Conservation (phyloP, 2,329 filamentous ascomycete genomes). For the Biscogniauxia sp. region DNA sequence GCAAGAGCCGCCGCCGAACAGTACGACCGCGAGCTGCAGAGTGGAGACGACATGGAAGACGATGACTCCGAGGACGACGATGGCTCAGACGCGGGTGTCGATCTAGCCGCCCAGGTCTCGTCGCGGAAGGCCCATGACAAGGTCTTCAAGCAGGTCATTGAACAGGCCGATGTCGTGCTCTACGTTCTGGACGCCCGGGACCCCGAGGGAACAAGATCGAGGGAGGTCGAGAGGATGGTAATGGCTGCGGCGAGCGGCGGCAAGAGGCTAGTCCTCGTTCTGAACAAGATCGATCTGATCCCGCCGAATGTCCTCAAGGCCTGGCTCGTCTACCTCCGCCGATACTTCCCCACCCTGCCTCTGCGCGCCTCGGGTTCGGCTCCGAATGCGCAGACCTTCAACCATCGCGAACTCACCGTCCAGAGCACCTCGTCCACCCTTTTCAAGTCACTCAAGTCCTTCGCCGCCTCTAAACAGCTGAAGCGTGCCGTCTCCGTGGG, state of each 20-base stretch:
- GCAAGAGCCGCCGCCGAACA: slow-evolving; percentile 74
- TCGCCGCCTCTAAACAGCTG: slow-evolving; percentile 76
- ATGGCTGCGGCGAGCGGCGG: slow-evolving; percentile 82
- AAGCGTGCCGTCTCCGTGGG: slow-evolving; percentile 89
- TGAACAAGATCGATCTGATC: slow-evolving; percentile 95
- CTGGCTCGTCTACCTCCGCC: slow-evolving; percentile 81
- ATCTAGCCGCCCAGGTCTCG: slow-evolving; percentile 52
- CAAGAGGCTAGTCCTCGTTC: slow-evolving; percentile 84
- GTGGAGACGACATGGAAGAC: slow-evolving; percentile 59
- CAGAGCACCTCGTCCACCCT: slow-evolving; percentile 82
- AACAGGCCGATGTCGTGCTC: slow-evolving; percentile 83
- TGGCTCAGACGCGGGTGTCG: slow-evolving; percentile 47
- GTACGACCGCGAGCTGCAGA: slow-evolving; percentile 65
- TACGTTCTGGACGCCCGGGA: slow-evolving; percentile 93
- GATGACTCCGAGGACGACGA: slow-evolving; percentile 47
- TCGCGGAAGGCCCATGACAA: slow-evolving; percentile 92
- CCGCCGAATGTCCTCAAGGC: slow-evolving; percentile 77
- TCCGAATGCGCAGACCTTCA: slow-evolving; percentile 84
- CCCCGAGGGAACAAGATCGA: slow-evolving; percentile 85
- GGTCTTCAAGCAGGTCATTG: slow-evolving; percentile 90
- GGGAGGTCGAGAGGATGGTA: slow-evolving; percentile 85
- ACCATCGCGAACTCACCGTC: slow-evolving; percentile 85
- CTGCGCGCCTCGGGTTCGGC: slow-evolving; percentile 80
- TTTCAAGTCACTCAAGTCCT: slow-evolving; percentile 87
- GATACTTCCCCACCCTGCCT: slow-evolving; percentile 88